Evolutionary conservation across 306 rosid species (phyloP).

Genomic region (Cicer judaicum): DNA sequence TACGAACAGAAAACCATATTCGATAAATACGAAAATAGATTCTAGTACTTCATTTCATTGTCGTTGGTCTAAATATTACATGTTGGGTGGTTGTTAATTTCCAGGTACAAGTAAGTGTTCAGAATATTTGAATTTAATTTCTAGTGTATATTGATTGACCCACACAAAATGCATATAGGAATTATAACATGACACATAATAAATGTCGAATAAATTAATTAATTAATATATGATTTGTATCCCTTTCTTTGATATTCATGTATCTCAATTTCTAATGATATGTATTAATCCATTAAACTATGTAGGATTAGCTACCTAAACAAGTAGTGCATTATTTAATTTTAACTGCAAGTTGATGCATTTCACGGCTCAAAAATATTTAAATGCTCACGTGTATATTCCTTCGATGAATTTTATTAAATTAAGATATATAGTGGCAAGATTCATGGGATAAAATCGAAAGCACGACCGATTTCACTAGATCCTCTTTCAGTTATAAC

Average conservation of each 20-base stretch:
- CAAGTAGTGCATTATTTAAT: neutral
- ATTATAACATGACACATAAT: too few relatives aligned
- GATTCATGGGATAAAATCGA: neutral
- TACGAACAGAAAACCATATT: too few relatives aligned
- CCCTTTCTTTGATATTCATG: constrained; percentile 1
- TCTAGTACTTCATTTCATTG: too few relatives aligned
- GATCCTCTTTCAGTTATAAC: constrained; percentile 2
- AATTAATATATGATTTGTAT: neutral
- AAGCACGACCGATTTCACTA: constrained; percentile 1
- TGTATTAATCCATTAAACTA: neutral
- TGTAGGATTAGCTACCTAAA: neutral
- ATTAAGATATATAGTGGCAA: constrained; percentile 1
- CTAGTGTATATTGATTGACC: too few relatives aligned
- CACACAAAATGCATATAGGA: too few relatives aligned
- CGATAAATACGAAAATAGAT: too few relatives aligned
- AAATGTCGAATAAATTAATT: too few relatives aligned
- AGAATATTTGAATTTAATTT: too few relatives aligned
- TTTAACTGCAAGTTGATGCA: constrained; percentile 24
- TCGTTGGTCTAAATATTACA: too few relatives aligned
- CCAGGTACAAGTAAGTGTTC: too few relatives aligned
- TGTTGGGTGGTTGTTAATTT: too few relatives aligned
- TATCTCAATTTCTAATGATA: constrained; percentile 5
- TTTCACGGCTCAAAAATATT: constrained; percentile 11
- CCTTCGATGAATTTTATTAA: neutral
- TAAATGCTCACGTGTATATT: neutral